These are phyloP conservation scores for Solanum sparsipilum DNA, from an alignment of 257 asterid genomes.

Conservation along the genomic window DNA sequence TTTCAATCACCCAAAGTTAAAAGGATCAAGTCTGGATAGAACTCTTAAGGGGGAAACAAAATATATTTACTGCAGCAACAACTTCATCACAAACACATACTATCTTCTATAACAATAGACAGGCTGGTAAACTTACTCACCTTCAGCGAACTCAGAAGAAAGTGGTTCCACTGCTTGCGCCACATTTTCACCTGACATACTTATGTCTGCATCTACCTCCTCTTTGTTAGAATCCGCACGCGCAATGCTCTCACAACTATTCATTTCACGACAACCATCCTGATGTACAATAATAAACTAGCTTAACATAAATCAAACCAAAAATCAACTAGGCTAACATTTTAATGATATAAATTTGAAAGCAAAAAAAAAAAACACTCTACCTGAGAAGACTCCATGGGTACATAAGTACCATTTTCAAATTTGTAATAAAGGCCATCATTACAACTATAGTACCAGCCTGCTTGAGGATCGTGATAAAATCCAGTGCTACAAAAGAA, in stretches of 20 bases:
- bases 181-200: neutral
- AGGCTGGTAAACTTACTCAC: conserved; percentile 22
- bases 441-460: conserved; percentile 77
- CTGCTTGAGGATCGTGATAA: conserved; percentile 76
- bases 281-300: neutral
- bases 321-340: neutral
- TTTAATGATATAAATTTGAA: neutral
- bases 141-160: conserved; percentile 20
- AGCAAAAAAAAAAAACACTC: neutral
- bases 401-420: conserved; percentile 82
- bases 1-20: neutral
- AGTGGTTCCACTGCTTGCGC: conserved; percentile 22
- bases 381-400: conserved; percentile 46
- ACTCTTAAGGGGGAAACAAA: neutral
- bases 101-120: neutral
- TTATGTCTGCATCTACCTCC: neutral
- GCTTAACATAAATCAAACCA: neutral
- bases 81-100: neutral
- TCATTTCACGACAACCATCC: conserved; percentile 11
- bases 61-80: neutral
- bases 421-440: conserved; percentile 84
- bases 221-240: neutral
- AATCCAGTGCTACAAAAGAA: conserved; percentile 57
- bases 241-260: neutral
- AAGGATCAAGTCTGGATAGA: neutral